phyloP scores from a whole-genome alignment of 352 stramenopile species.

The Elongisporangium undulatum region DNA sequence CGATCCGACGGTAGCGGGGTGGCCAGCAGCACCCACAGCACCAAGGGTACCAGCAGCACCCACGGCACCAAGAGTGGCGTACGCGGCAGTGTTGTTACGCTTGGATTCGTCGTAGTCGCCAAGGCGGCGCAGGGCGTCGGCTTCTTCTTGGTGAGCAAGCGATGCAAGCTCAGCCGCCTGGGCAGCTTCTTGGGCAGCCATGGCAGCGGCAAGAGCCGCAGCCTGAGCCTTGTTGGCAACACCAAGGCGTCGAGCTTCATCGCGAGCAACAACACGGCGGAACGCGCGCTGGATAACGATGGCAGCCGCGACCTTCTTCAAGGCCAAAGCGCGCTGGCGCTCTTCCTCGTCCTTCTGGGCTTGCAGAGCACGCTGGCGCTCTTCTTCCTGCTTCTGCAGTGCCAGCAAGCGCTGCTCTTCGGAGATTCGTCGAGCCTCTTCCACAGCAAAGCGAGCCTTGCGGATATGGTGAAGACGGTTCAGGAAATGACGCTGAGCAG shows the following conservation, averaged over 20 bases:
- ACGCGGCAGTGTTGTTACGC: conserved; percentile 27
- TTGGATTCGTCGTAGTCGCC: conserved; percentile 53
- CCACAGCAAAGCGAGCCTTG: conserved; percentile 71
- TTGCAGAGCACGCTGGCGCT: conserved; percentile 50
- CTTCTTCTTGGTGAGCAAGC: conserved; percentile 66
- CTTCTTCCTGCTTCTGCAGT: conserved; percentile 65
- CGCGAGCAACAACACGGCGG: conserved; percentile 52
- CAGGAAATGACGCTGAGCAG: conserved; percentile 80
- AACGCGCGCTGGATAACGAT: conserved; percentile 67
- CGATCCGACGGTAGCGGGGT: conserved; percentile 58
- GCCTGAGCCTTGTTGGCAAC: conserved; percentile 66
- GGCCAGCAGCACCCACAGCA: conserved; percentile 40
- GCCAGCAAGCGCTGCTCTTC: conserved; percentile 63
- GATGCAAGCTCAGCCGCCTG: conserved; percentile 68
- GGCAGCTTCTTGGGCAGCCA: conserved; percentile 73
- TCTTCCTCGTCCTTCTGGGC: conserved; percentile 61
- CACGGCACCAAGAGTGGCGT: conserved; percentile 37
- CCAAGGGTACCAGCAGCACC: conserved; percentile 56
- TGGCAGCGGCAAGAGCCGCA: conserved; percentile 62
- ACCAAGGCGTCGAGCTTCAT: conserved; percentile 66
- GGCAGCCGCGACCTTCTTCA: conserved; percentile 53
- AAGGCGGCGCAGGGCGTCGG: conserved; percentile 68
- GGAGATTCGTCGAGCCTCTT: conserved; percentile 66
- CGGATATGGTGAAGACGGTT: conserved; percentile 76
- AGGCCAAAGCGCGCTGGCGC: conserved; percentile 49